Evolutionary conservation across 2,329 filamentous ascomycete species (phyloP), one percentile per base, ranked within the genome.

Genomic region (Reticulascus tulasneorum): DNA sequence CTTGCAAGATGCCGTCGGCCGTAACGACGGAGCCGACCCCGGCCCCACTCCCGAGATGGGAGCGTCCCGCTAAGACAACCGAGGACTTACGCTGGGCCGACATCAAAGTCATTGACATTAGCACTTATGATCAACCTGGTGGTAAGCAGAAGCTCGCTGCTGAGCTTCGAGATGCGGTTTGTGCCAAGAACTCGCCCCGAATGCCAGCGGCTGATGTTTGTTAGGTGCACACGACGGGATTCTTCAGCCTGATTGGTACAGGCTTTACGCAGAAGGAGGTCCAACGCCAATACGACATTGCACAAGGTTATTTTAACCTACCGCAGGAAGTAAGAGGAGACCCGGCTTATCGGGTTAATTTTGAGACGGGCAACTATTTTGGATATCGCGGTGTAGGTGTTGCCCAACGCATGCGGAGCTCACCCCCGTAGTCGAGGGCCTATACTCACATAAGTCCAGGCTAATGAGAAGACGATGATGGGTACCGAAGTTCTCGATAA

Each of bases 161-260:
- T 27, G 69, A 75, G 36, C 58, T 77, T 3, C 63, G 69, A 9
- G 64, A 75, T 45, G 73, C 73, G 4, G 67, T 73, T 19, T 20
- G 45, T 35, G 5, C 1, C 4, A 6, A 55, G 28, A 34, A 17
- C 22, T 23, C 4, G 21, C 3, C 9, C 19, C 4, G 9, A 20
- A 10, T 19, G 15, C 5, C 15, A 11, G 13, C n/a, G 5, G 7
- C 18, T 35, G 8, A 30, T 10, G 7, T 29, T 5, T 10, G 5
- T 3, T 23, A 54, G 53, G 52, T 53, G 9, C 52, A 52, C 19
- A 36, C 45, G 12, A 54, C 50, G 44, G 71, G 73, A 3, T 69
- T 76, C 59, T 77, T 75, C 52, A 72, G 73, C 38, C 62, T 76
- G 7, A 70, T 67, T 21, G 73, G 76, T 51, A 76, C 71, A 29